phyloP scores from a whole-genome alignment of 2,329 filamentous ascomycete species.

The Diaporthe amygdali region DNA sequence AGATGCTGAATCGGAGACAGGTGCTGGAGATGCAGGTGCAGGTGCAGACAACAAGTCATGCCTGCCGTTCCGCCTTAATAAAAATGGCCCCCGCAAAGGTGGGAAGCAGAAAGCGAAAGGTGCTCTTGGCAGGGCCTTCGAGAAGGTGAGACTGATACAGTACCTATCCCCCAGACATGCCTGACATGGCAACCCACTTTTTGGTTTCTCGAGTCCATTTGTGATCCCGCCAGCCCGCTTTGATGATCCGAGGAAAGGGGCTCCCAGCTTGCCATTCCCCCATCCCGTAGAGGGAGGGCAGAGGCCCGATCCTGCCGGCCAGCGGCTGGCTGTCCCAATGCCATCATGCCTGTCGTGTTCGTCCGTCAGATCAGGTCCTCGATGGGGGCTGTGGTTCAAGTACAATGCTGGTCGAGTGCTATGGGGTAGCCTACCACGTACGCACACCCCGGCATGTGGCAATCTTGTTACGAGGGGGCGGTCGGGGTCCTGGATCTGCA shows the following conservation, averaged over 20 bases:
- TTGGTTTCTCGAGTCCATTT: constrained; percentile 10
- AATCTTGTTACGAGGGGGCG: constrained; percentile 15
- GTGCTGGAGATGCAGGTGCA: neutral
- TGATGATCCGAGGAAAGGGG: neutral
- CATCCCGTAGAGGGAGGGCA: neutral
- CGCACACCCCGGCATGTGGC: constrained; percentile 8
- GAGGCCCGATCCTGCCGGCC: constrained; percentile 4
- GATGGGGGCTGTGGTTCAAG: constrained; percentile 8
- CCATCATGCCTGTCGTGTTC: constrained; percentile 2
- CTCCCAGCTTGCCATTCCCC: neutral
- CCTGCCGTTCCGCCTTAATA: neutral
- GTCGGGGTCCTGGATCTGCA: constrained; percentile 6
- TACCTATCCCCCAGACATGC: neutral
- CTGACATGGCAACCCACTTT: neutral
- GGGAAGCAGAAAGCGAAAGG: constrained; percentile 7
- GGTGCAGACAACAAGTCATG: neutral
- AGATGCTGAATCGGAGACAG: neutral
- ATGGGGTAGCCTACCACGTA: neutral
- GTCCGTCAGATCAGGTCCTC: constrained; percentile 14
- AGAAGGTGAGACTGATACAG: constrained; percentile 23
- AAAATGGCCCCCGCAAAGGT: constrained; percentile 1
- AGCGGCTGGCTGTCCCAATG: neutral
- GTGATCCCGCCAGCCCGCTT: neutral
- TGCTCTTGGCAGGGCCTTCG: neutral
- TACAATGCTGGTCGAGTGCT: neutral